Conservation (phyloP, 148 eudicot genomes). For the Camellia japonica region DNA sequence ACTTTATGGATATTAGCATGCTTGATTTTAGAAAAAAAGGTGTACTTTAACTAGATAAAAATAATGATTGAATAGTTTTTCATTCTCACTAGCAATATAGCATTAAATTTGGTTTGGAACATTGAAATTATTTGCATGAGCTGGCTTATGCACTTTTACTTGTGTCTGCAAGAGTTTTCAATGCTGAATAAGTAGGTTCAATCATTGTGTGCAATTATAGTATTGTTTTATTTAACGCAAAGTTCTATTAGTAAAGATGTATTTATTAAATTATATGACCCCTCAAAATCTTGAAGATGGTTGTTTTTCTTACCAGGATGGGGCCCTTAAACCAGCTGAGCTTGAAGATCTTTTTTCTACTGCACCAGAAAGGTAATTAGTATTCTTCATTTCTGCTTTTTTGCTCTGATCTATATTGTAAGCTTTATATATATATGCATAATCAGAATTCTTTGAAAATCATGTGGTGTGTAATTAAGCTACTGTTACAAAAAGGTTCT, state of each 20-base stretch:
- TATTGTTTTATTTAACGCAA: background rate
- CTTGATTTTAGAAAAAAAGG: background rate
- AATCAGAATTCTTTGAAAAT: background rate
- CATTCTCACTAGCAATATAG: background rate
- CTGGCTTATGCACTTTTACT: background rate
- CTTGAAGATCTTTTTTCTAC: slow-evolving; percentile 89
- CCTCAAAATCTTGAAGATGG: background rate
- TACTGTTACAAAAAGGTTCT: background rate
- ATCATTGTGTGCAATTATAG: background rate
- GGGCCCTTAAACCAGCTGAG: slow-evolving; percentile 59
- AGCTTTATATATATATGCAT: background rate
- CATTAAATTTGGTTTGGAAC: background rate
- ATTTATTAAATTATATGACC: background rate
- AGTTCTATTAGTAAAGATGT: background rate
- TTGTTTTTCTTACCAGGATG: slow-evolving; percentile 48
- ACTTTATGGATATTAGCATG: too few relatives aligned
- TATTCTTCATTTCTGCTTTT: background rate
- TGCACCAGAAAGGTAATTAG: slow-evolving; percentile 78
- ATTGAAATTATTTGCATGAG: background rate
- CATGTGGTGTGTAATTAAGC: background rate
- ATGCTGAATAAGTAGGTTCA: background rate
- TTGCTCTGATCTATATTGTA: background rate
- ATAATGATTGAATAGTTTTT: background rate
- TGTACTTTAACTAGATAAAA: background rate
- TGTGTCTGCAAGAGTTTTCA: background rate